These are phyloP conservation scores for Oryza brachyantha DNA, from an alignment of 176 grass and related monocot species.

Conservation along the genomic window DNA sequence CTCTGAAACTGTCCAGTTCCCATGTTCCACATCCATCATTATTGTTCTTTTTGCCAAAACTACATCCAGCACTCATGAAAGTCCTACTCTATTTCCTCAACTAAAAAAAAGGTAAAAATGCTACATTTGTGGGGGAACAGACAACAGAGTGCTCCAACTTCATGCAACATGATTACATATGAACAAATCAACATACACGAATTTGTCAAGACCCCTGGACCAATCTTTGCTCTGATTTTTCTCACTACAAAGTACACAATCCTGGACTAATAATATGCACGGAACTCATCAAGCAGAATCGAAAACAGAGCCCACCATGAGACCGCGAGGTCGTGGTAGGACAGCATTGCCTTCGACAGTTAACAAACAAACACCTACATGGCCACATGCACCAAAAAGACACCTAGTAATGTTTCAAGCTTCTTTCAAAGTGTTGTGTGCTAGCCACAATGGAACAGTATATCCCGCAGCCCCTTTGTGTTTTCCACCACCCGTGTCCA, in stretches of 20 bases:
- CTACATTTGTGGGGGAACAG: neutral
- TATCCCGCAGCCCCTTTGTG: neutral
- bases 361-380: neutral
- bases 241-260: neutral
- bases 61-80: neutral
- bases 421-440: neutral
- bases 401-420: neutral
- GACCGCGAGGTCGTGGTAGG: neutral
- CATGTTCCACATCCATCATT: neutral
- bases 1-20: neutral
- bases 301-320: neutral
- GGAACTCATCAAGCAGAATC: neutral
- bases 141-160: neutral
- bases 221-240: neutral
- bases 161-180: neutral
- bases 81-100: no score
- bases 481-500: neutral
- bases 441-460: slow-evolving; percentile 10
- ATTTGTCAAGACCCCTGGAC: neutral
- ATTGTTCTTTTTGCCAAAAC: neutral
- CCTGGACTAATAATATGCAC: neutral
- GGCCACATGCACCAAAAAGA: neutral
- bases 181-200: neutral
- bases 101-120: neutral
- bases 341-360: neutral